Percentiles rank a stretch among this genome's conserved stretches.
phyloP scores from a whole-genome alignment of 192 early-diverging fungal genomes.

The Linnemannia hyalina region DNA sequence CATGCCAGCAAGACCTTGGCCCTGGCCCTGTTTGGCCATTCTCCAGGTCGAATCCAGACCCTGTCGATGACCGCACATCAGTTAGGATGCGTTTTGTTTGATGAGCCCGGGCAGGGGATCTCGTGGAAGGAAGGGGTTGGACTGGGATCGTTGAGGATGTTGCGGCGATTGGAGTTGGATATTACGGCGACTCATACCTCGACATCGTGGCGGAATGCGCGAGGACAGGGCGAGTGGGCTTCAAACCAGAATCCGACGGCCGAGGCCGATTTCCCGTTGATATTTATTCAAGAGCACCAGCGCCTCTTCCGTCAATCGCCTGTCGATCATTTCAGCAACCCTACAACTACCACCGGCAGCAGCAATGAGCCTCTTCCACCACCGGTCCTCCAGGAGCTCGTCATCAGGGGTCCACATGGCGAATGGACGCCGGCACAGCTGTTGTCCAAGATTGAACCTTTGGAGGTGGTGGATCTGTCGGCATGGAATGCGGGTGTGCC shows the following conservation, averaged over 20 bases:
- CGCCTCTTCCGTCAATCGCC: conserved; percentile 2
- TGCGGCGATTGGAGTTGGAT: conserved; percentile 33
- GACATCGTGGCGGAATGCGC: not conserved
- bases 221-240: not conserved
- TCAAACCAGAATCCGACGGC: not conserved
- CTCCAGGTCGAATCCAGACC: conserved; percentile 25
- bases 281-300: conserved; percentile 38
- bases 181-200: not conserved
- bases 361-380: not conserved
- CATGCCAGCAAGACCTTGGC: not conserved
- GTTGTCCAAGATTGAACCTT: conserved; percentile 16
- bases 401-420: conserved; percentile 20
- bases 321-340: not conserved
- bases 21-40: conserved; percentile 18
- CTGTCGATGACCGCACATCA: conserved; percentile 36
- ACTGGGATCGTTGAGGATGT: conserved; percentile 9
- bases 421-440: conserved; percentile 20
- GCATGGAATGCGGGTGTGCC: conserved; percentile 33
- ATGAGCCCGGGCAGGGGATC: not conserved
- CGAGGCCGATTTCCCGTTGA: conserved; percentile 11
- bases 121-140: not conserved
- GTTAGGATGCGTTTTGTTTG: not conserved
- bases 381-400: conserved; percentile 24
- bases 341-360: not conserved
- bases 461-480: conserved; percentile 38